Conservation (phyloP, 2,329 filamentous ascomycete species). For the Fusarium sacchari region DNA sequence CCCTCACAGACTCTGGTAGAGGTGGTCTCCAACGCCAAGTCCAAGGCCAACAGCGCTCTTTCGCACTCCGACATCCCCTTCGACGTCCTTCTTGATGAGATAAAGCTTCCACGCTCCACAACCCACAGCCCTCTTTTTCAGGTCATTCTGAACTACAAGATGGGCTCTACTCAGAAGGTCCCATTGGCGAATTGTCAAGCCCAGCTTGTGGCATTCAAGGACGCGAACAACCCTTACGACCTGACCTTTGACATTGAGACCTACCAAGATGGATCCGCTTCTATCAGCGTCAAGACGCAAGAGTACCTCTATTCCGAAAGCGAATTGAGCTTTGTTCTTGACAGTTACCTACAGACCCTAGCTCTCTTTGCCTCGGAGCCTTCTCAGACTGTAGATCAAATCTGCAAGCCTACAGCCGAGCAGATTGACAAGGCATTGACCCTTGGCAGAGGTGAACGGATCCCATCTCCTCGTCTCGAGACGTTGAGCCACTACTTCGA, state of each 20-base stretch:
- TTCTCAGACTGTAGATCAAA: not conserved
- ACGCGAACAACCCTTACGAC: slow-evolving; percentile 1
- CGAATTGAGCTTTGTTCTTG: not conserved
- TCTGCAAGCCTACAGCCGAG: not conserved
- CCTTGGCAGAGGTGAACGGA: not conserved
- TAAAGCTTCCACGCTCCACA: slow-evolving; percentile 2
- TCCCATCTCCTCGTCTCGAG: not conserved
- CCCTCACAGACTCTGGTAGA: not conserved
- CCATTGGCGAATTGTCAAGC: not conserved
- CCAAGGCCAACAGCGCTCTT: not conserved
- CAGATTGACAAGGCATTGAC: not conserved
- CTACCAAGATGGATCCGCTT: not conserved
- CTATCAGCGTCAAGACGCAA: not conserved
- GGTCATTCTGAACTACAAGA: slow-evolving; percentile 1
- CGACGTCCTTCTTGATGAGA: slow-evolving; percentile 1
- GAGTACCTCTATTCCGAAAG: not conserved
- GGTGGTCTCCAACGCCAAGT: not conserved
- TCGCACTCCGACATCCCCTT: not conserved
- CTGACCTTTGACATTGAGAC: not conserved
- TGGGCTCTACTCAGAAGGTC: slow-evolving; percentile 6
- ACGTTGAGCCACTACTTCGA: not conserved
- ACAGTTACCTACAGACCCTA: not conserved
- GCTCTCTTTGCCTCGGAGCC: not conserved
- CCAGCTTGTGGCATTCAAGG: not conserved
- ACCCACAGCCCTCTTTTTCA: slow-evolving; percentile 2